Evolutionary conservation across 257 asterid genomes (phyloP).

Genomic region (Plectranthus barbatus): DNA sequence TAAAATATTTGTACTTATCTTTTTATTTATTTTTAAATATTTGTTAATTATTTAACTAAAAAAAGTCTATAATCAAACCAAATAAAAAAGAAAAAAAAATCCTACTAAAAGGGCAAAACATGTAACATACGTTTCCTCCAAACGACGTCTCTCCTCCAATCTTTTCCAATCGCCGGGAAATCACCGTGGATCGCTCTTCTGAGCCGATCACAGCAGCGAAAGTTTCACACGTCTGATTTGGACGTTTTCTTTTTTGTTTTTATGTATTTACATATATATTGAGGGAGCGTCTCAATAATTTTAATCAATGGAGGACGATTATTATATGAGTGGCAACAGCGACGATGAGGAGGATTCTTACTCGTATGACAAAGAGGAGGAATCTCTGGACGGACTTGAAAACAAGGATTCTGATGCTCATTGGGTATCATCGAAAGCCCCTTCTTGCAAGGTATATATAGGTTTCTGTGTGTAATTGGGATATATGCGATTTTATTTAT

Average conservation of each 20-base stretch:
- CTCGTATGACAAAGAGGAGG: slow-evolving; percentile 37
- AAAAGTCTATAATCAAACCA: too few relatives aligned
- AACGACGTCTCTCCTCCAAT: background rate
- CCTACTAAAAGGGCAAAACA: too few relatives aligned
- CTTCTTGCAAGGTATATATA: slow-evolving; percentile 52
- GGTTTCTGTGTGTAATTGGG: background rate
- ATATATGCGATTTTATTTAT: background rate
- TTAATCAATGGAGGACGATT: slow-evolving; percentile 34
- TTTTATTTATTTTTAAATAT: too few relatives aligned
- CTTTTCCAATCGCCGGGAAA: slow-evolving; percentile 6
- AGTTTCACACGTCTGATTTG: background rate
- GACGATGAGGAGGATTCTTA: slow-evolving; percentile 40
- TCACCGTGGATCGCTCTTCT: background rate
- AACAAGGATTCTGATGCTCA: slow-evolving; percentile 36
- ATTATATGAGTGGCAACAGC: slow-evolving; percentile 29
- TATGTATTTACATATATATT: background rate
- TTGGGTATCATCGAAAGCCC: slow-evolving; percentile 31
- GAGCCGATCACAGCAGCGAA: background rate
- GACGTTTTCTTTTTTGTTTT: background rate
- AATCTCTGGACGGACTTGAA: slow-evolving; percentile 47
- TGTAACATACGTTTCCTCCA: too few relatives aligned
- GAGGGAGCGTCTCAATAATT: background rate
- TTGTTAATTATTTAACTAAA: too few relatives aligned
- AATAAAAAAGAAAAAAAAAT: too few relatives aligned
- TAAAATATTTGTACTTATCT: too few relatives aligned